Conservation (phyloP, 352 stramenopile species). For the Globisporangium cystogenes region DNA sequence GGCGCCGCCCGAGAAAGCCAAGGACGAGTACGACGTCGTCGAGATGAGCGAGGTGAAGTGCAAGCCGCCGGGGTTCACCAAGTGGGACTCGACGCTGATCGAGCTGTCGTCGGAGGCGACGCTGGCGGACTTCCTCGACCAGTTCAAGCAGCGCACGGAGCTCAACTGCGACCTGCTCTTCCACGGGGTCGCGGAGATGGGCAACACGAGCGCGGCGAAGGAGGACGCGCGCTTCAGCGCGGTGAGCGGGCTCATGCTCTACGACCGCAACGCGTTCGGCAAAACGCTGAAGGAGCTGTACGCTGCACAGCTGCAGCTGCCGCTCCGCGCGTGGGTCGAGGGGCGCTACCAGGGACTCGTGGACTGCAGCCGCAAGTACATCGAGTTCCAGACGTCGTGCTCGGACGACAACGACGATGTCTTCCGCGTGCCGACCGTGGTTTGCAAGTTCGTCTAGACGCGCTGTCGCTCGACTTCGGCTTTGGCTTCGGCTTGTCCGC, state of each 20-base stretch:
- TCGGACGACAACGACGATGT: slow-evolving; percentile 77
- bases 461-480: neutral
- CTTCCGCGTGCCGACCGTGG: slow-evolving; percentile 82
- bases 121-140: slow-evolving; percentile 55
- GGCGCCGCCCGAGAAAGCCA: slow-evolving; percentile 71
- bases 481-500: too few relatives aligned
- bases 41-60: slow-evolving; percentile 87
- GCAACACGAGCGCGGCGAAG: slow-evolving; percentile 39
- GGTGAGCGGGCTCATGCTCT: slow-evolving; percentile 82
- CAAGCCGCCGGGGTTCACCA: slow-evolving; percentile 86
- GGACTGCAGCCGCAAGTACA: slow-evolving; percentile 78
- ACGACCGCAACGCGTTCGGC: slow-evolving; percentile 76
- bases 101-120: slow-evolving; percentile 62
- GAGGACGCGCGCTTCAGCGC: slow-evolving; percentile 58
- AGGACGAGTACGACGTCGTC: slow-evolving; percentile 90
- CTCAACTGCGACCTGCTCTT: slow-evolving; percentile 83
- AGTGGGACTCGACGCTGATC: slow-evolving; percentile 89
- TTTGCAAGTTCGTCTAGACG: slow-evolving; percentile 73
- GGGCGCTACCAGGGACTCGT: slow-evolving; percentile 78
- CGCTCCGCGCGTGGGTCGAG: slow-evolving; percentile 64
- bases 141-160: slow-evolving; percentile 65
- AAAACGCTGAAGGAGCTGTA: slow-evolving; percentile 75
- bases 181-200: slow-evolving; percentile 69
- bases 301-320: slow-evolving; percentile 42
- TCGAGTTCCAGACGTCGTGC: slow-evolving; percentile 80